Base-by-base conservation (phyloP, 345 rosid genomes). In the Populus deltoides region DNA sequence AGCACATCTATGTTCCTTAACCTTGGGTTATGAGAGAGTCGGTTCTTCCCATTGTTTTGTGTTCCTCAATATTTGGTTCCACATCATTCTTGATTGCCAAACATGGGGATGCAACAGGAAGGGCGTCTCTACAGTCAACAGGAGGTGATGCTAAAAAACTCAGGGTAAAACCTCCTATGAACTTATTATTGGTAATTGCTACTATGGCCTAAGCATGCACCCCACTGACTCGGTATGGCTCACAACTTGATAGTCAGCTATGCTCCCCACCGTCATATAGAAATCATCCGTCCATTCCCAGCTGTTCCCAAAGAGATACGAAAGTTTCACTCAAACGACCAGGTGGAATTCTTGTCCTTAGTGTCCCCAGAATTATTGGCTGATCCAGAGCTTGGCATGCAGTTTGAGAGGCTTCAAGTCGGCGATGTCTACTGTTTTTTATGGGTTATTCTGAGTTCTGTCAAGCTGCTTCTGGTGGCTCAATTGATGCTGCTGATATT, bases 151-250 rank as follows among this genome's bases (percentile, higher is more conserved):
- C 88, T 5, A 83, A 80, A 76, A 89, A 79, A 33, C 92, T 98
- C 49, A 91, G 99, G 11, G 98, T 93, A 41, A 27, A 27, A 91
- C 91, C 77, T 96, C 92, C 89, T 96, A 93, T 86, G 99, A 96
- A 80, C 98, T 98, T 7, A 85, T 98, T 39, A 92, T 96, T 83
- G 99, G 99, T 53, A 87, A 96, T 90, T 90, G 92, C 86, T 96
- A 92, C 86, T 96, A 93, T 78, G 98, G 98, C 49, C 97, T 92
- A 79, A 92, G 94, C 36, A 98, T 92, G 73, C 97, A 82, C 99
- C 99, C 79, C 98, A 92, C 82, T 89, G 99, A 80, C 90, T 96
- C 85, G 92, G 98, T 36, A 96, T 96, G 98, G 97, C 99, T 68
- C 99, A 96, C 83, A 91, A 90, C 80, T 85, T 96, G 59, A 88